Base-by-base conservation (phyloP, 2,329 filamentous ascomycete species). In the Cercospora brassicicola region DNA sequence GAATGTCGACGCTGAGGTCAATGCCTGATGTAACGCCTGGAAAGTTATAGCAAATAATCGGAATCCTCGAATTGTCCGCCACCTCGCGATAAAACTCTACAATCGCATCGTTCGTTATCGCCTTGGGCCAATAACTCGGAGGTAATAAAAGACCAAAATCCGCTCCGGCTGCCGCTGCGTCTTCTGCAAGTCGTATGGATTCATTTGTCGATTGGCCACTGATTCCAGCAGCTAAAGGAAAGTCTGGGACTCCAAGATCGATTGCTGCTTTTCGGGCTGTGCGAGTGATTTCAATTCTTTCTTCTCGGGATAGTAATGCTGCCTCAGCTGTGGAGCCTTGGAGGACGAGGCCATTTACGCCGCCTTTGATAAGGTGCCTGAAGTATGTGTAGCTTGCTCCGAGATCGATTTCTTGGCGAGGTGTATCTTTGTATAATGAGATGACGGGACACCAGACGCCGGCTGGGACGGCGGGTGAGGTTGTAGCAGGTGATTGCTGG, bases 1-100 rank as follows among this genome's bases (percentile, higher is more conserved):
- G 87, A 0, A 84, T 83, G 65, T 88, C 88, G 2, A 88, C 89
- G 76, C 90, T 88, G 20, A 91, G 80, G 75, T 91, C 89, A 5
- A 91, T 81, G 31, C 89, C 89, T 69, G 89, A 89, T 74, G 87
- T 90, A 15, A 91, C 88, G 15, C 82, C 87, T 0, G 89, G 89
- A 79, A 91, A 91, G 63, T 78, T 78, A 60, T 76, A 78, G 5
- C 72, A 66, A 7, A 76, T 69, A 2, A 77, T 64, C 1, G 73
- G 74, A 53, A 78, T 73, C 68, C 72, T 72, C 23, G 73, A 78
- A 2, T 72, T 68, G 59, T 81, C 79, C 2, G 80, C 80, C 2
- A 81, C 79, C 10, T 80, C 80, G 5, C 73, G 71, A 59, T 79
- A 82, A 59, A 79, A 82, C 1, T 72, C 75, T 11, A 81, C 61